Evolutionary conservation across 2,329 filamentous ascomycete species (phyloP).

Genomic region (Beauveria brongniartii): DNA sequence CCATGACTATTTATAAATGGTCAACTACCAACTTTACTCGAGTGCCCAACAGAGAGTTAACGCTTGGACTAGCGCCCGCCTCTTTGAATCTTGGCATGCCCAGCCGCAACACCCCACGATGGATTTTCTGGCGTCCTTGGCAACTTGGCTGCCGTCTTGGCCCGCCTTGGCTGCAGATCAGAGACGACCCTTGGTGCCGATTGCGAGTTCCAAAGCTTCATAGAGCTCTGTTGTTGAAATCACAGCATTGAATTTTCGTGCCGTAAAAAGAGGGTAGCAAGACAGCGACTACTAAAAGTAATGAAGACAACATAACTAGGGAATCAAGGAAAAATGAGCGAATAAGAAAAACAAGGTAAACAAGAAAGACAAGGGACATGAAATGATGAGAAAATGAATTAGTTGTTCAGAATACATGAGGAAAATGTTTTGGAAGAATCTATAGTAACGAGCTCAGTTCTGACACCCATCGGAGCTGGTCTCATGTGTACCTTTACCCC

Average conservation of each 20-base stretch:
- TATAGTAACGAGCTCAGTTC: constrained; percentile 17
- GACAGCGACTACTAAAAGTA: too few species aligned
- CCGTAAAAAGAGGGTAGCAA: too few species aligned
- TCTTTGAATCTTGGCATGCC: background rate
- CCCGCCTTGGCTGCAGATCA: background rate
- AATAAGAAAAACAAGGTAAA: too few species aligned
- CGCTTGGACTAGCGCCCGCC: background rate
- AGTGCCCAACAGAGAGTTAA: background rate
- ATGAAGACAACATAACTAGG: too few species aligned
- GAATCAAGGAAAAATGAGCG: too few species aligned
- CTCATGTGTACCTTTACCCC: constrained; percentile 29
- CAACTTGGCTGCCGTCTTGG: background rate
- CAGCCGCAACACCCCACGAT: background rate
- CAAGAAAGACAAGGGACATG: too few species aligned
- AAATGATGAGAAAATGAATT: too few species aligned
- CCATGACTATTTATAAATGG: too few species aligned
- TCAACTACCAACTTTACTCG: too few species aligned
- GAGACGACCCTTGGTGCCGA: background rate
- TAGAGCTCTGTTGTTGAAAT: background rate
- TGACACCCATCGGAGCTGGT: constrained; percentile 24
- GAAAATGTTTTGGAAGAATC: too few species aligned
- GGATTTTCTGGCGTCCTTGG: background rate
- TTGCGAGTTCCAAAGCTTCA: background rate
- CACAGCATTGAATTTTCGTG: too few species aligned
- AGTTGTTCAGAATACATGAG: too few species aligned